Evolutionary conservation across 148 eudicot genomes (phyloP).

Genomic region (Camellia lanceoleosa): DNA sequence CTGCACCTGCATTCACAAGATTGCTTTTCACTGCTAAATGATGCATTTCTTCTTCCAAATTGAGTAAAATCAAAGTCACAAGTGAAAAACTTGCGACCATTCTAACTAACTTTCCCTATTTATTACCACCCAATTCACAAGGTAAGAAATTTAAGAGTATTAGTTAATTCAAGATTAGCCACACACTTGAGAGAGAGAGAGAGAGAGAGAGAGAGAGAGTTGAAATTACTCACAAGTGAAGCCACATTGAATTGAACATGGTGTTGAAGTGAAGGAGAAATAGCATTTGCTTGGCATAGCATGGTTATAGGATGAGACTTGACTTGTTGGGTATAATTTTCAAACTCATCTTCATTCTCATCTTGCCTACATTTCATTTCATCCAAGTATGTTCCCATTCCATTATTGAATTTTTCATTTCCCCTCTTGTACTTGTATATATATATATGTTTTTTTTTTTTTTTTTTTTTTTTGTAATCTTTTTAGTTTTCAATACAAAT

Average conservation of each 20-base stretch:
- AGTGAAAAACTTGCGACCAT: conserved; percentile 11
- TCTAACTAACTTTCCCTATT: neutral
- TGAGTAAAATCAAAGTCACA: conserved; percentile 7
- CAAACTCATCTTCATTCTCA: conserved; percentile 23
- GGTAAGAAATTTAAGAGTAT: neutral
- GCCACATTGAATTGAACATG: conserved; percentile 13
- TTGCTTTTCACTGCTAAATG: conserved; percentile 32
- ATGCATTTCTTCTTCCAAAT: conserved; percentile 22
- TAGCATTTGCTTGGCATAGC: conserved; percentile 30
- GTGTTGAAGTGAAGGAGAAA: conserved; percentile 13
- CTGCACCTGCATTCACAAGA: conserved; percentile 23
- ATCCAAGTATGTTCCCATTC: conserved; percentile 19
- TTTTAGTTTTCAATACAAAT: no score
- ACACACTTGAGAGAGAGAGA: neutral
- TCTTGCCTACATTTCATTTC: conserved; percentile 24
- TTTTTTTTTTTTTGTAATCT: no score
- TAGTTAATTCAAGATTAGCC: conserved; percentile 10
- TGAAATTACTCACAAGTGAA: conserved; percentile 13
- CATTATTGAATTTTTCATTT: neutral
- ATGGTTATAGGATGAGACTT: conserved; percentile 34
- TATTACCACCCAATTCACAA: conserved; percentile 9
- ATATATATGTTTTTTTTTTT: no score
- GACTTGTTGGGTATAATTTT: conserved; percentile 19
- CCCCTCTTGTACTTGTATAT: neutral
- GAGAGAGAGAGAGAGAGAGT: conserved; percentile 8